Evolutionary conservation across 345 rosid species (phyloP).

Genomic region (Microthlaspi erraticum): DNA sequence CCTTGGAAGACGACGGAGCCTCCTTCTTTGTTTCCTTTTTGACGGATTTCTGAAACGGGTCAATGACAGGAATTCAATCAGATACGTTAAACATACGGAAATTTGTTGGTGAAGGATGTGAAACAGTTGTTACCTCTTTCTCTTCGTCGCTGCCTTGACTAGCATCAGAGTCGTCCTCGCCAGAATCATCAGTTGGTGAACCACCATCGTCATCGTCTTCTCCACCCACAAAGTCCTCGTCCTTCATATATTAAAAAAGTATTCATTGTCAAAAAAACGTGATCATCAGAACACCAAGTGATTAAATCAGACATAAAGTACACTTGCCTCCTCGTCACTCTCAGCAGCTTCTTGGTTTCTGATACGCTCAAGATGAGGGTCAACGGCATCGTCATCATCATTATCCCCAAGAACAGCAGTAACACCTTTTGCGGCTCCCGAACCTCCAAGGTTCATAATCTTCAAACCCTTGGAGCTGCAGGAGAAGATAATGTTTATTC

Average conservation of each 20-base stretch:
- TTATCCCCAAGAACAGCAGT: slow-evolving; percentile 67
- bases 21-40: slow-evolving; percentile 77
- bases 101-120: background rate
- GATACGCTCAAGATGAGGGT: slow-evolving; percentile 93
- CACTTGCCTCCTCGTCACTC: slow-evolving; percentile 91
- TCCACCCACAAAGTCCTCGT: slow-evolving; percentile 77
- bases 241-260: slow-evolving; percentile 55
- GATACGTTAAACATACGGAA: slow-evolving; percentile 6
- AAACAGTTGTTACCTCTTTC: slow-evolving; percentile 65
- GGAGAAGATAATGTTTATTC: slow-evolving; percentile 8
- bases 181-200: slow-evolving; percentile 98
- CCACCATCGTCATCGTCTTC: slow-evolving; percentile 84
- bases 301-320: slow-evolving; percentile 9
- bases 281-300: slow-evolving; percentile 14
- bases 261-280: slow-evolving; percentile 3
- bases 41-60: slow-evolving; percentile 62
- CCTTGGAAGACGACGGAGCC: slow-evolving; percentile 64
- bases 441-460: slow-evolving; percentile 87
- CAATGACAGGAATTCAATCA: background rate
- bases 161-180: slow-evolving; percentile 71
- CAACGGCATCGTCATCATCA: slow-evolving; percentile 90
- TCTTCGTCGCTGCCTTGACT: slow-evolving; percentile 71
- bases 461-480: slow-evolving; percentile 86
- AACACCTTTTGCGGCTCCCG: slow-evolving; percentile 63
- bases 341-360: slow-evolving; percentile 87